Base-by-base conservation (phyloP, 331 rosid species). In the Malus hybrid region DNA sequence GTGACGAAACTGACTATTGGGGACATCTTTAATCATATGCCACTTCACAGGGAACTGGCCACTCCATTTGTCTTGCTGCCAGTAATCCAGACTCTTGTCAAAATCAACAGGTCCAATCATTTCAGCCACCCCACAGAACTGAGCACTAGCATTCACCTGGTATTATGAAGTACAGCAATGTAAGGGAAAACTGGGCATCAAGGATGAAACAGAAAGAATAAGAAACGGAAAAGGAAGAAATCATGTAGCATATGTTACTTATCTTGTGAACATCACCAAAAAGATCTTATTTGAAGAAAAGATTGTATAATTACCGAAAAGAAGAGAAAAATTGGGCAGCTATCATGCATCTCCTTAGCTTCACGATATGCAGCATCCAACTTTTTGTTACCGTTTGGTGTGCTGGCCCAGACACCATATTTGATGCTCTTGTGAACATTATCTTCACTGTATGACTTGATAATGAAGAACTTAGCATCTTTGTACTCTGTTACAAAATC, bases 41-140 rank as follows among this genome's bases (percentile, higher is more conserved):
- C 97, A 91, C 84, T 85, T 91, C 61, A 89, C 93, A 71, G 95
- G 91, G 82, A 91, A 89, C 83, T 91, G 97, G 46, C 97, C 97
- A 62, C 88, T 89, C 97, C 97, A 91, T 82, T 91, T 91, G 83
- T 91, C 97, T 82, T 91, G 97, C 79, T 91, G 97, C 97, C 97
- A 91, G 81, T 89, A 91, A 81, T 88, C 93, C 46, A 89, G 91
- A 56, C 86, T 91, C 82, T 89, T 89, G 81, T 91, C 97, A 81
- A 91, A 91, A 82, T 91, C 91, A 70, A 91, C 97, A 79, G 93
- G 90, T 76, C 97, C 97, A 71, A 88, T 67, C 97, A 91, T 91
- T 86, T 91, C 97, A 75, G 97, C 95, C 74, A 91, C 93, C 77
- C 97, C 97, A 82, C 97, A 91, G 80, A 91, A 91, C 84, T 91